Evolutionary conservation across 1,139 yeast species (phyloP), one percentile per base, ranked within the genome.

Genomic region (Debaryomyces nepalensis): DNA sequence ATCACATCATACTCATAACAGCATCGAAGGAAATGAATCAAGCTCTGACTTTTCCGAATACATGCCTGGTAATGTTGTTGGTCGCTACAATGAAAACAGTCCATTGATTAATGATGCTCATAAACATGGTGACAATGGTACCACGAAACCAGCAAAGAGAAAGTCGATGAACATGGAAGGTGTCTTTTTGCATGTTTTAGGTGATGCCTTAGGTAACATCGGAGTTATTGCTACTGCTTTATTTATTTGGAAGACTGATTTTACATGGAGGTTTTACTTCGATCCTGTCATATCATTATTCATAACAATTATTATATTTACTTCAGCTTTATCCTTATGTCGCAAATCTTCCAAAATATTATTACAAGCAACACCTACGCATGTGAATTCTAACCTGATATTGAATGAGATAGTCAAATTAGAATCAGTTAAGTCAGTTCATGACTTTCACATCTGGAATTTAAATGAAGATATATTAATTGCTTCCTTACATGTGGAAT

Each of bases 361-460:
- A 51, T 73, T 93, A 44, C 98, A 93, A 66, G 98, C 96, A 1
- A 88, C 97, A 2, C 99, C 99, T 12, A 77, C 86, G 12, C 75
- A 83, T 37, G 75, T 93, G 42, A 82, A 90, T 54, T 84, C 96
- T 10, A 85, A 86, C 47, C 77, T 77, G 37, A 89, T 93, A 34
- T 79, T 84, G 44, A 72, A 76, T 37, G 87, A 87, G 49, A 84
- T 93, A 40, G 58, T 79, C 19, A 70, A 74, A 40, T 75, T 91
- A 20, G 78, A 82, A 1, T 87, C 91, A 19, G 95, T 93, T 40
- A 75, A 81, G 48, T 87, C 95, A 4, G 82, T 93, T 31, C 99
- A 93, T 62, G 99, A 93, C 61, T 83, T 93, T 73, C 99, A 93
- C 62, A 86, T 93, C 46, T 93, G 99, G 99, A 93, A 90, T 61